These are phyloP conservation scores for Notholithocarpus densiflorus DNA, from an alignment of 306 rosid genomes.

Conservation along the genomic window DNA sequence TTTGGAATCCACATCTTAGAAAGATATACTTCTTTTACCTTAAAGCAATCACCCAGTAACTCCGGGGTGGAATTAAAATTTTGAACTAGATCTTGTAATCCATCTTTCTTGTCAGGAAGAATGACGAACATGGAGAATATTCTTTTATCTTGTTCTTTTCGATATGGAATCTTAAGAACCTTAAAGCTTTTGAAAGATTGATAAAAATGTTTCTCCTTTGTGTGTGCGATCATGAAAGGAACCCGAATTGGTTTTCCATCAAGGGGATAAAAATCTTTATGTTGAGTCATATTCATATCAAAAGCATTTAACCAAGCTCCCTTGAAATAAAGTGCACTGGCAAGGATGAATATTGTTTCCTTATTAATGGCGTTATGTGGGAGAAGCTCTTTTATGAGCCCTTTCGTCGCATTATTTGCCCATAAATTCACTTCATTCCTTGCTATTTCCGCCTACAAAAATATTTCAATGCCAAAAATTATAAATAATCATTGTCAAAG, in stretches of 20 bases:
- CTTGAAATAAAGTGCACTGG: conserved; percentile 28
- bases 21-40: background rate
- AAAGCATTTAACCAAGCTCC: conserved; percentile 20
- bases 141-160: background rate
- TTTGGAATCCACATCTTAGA: conserved; percentile 18
- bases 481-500: too few species aligned
- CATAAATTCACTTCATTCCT: too few species aligned
- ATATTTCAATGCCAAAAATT: too few species aligned
- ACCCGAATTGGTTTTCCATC: background rate
- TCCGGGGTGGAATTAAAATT: background rate
- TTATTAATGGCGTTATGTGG: background rate
- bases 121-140: conserved; percentile 13
- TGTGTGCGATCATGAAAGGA: conserved; percentile 21
- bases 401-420: too few species aligned
- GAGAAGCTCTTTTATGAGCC: too few species aligned
- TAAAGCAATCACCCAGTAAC: background rate
- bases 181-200: background rate
- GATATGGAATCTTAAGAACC: conserved; percentile 2
- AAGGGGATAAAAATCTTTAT: conserved; percentile 13
- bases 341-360: background rate
- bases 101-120: conserved; percentile 25
- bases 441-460: too few species aligned
- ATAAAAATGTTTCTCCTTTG: background rate
- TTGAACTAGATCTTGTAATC: conserved; percentile 11
- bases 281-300: background rate